Base-by-base conservation (phyloP, 2,329 filamentous ascomycete genomes). In the Penicillium sp. region DNA sequence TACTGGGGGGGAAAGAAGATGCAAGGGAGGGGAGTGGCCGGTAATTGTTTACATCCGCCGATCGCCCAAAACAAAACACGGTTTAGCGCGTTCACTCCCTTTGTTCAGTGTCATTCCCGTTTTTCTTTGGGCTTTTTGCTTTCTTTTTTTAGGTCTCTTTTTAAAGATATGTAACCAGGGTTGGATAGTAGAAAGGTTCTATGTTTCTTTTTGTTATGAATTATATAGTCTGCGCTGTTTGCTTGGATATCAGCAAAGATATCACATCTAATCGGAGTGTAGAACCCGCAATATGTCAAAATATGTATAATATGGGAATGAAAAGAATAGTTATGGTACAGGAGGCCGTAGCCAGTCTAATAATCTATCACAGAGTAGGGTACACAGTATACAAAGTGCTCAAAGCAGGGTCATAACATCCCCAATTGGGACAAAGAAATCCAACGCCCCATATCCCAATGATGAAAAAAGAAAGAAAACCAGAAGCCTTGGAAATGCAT, bases 41-140 rank as follows among this genome's bases (percentile, higher is more conserved):
- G 53, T 55, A 56, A 54, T 65, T 71, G 68, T 71, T 71, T 71
- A 70, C 68, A 63, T 66, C 56, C 60, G 60, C 57, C 46, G 62
- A 64, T 64, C 62, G 58, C 61, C 61, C 61, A 63, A 64, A 68
- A 69, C 61, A 63, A 64, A 64, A 50, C 64, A 64, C 61, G 57
- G 38, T 42, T 55, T 65, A 65, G 60, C 63, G 62, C 61, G 62
- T 61, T 12, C 35, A 41, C 32, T 50, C 21, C 48, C 53, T 56
- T 61, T 53, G 53, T 54, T 38, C 50, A 47, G 21, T 35, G 16
- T 42, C 32, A 25, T 27, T 60, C 42, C 42, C 12, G 6, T 29
- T 6, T 6, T 38, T 54, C 37, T 40, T 25, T 44, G n/a, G 13
- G 3, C 9, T 13, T 46, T 35, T 45, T 48, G 15, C 7, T 12